Evolutionary conservation across 163 green algal genomes (phyloP), one percentile per base, ranked within the genome.

Genomic region (Chlamydomonas reinhardtii): DNA sequence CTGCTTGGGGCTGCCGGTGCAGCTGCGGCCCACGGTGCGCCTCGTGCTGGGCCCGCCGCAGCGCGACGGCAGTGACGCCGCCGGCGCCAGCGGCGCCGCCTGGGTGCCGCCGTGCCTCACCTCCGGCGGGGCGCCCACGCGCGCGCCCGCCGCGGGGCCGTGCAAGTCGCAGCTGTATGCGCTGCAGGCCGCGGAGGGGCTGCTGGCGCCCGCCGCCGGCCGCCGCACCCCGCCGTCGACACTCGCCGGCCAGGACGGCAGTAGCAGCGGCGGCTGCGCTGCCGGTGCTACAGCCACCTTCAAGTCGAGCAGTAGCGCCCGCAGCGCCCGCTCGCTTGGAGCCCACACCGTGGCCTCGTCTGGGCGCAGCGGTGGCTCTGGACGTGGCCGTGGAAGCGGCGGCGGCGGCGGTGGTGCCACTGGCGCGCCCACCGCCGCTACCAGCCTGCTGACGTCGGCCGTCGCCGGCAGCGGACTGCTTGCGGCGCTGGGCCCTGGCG

Each of bases 1-100:
- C 91, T 96, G 91, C 90, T 93, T 92, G 3, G 95, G 94, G 2
- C 71, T 96, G 64, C 94, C 95, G 0, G 75, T 98, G 29, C 90
- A 92, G 24, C 78, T 98, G 65, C 85, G 89, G 11, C 77, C 83
- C 29, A 69, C 83, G 35, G 73, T 56, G n/a, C 34, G 37, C 11
- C 62, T 79, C 22, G 70, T 75, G 39, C 14, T 81, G 39, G 34
- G 35, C 39, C 66, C 31, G 15, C 61, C 31, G 61, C 59, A 73
- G 32, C 64, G 12, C 11, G 43, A 27, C n/a, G 73, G 48, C 73
- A n/a, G 17, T 37, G 61, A 4, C 59, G 32, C 54, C 32, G 61
- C 69, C 19, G 69, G 19, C 37, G 52, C 68, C 48, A 52, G 24
- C 11, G 29, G 9, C 16, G 56, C 78, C 29, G 32, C 70, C 22